A percentile compares a stretch with the other conserved stretches of the same genome.
These are phyloP conservation scores for Rhododendron vialii DNA, from an alignment of 148 eudicot genomes.

Conservation along the genomic window DNA sequence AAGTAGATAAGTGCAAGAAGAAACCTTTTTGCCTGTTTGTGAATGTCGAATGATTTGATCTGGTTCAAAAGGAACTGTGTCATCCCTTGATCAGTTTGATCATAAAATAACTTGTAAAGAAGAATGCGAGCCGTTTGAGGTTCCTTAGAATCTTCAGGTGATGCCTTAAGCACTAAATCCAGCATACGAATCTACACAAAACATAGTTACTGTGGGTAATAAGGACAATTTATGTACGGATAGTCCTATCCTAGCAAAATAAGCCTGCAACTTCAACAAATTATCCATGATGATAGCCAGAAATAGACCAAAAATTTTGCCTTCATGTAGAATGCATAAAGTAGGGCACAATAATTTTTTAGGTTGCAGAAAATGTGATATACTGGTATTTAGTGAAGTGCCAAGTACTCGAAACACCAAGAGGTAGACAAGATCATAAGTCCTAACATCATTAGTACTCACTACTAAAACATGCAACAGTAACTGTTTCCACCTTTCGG, in stretches of 20 bases:
- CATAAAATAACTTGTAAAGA: constrained; percentile 96
- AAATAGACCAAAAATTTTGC: not conserved
- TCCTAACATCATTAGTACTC: not conserved
- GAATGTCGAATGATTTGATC: constrained; percentile 77
- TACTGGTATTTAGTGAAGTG: not conserved
- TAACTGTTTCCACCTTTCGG: not conserved
- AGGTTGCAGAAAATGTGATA: not conserved
- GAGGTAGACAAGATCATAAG: not conserved
- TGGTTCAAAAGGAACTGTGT: constrained; percentile 79
- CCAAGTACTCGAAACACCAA: not conserved
- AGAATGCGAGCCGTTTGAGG: constrained; percentile 78
- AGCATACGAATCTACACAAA: constrained; percentile 78
- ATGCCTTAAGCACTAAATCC: constrained; percentile 83
- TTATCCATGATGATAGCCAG: not conserved
- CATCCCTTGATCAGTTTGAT: constrained; percentile 98
- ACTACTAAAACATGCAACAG: not conserved
- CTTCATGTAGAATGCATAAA: not conserved
- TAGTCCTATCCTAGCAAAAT: not conserved
- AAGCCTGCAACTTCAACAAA: not conserved
- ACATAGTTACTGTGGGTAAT: not conserved
- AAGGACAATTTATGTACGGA: not conserved
- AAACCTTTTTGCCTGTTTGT: constrained; percentile 93
- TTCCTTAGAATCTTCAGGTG: constrained; percentile 76
- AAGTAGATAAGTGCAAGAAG: not conserved
- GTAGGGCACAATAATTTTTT: not conserved